Base-by-base conservation (phyloP, 352 stramenopile genomes). In the Globisporangium cederbergense region DNA sequence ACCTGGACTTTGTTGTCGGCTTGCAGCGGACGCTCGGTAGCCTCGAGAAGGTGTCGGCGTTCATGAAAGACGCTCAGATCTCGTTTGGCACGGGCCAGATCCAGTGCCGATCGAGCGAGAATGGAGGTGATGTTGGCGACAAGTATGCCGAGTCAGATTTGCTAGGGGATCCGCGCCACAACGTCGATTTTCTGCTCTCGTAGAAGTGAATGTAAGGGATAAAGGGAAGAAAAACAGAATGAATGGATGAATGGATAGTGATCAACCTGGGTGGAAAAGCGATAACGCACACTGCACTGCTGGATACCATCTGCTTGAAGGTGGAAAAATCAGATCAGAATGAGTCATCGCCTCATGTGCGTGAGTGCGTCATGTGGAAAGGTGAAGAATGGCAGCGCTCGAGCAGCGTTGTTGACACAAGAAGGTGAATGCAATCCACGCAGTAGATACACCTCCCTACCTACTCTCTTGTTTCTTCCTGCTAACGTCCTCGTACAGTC, bases 61-160 rank as follows among this genome's bases (percentile, higher is more conserved):
- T 83, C 59, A 79, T 89, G 53, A 45, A 67, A 0, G 71, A 64
- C 45, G 67, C 79, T 20, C 75, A 78, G 9, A 82, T 91, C 49
- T 81, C 79, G 42, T 88, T 76, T 32, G 51, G 64, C 36, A 88
- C 82, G 2, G 75, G 79, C 8, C 76, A 87, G 58, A 91, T 89
- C 56, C 56, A 54, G 38, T 77, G 60, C 53, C 10, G 14, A n/a
- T n/a, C 13, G 1, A 1, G 38, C 14, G 22, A 50, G 1, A 46
- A 16, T 43, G 38, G 34, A 13, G 34, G 11, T 43, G 38, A 10
- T 43, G 38, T 8, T 13, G 13, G 38, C 38, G 3, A 3, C 25
- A 1, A 28, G 4, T 22, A 14, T 8, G 18, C 16, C 18, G 30
- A 58, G 3, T 18, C 51, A 18, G n/a, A 57, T 9, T 49, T 25